Conservation (phyloP, 441 rosid species). For the Croton laevigatus region DNA sequence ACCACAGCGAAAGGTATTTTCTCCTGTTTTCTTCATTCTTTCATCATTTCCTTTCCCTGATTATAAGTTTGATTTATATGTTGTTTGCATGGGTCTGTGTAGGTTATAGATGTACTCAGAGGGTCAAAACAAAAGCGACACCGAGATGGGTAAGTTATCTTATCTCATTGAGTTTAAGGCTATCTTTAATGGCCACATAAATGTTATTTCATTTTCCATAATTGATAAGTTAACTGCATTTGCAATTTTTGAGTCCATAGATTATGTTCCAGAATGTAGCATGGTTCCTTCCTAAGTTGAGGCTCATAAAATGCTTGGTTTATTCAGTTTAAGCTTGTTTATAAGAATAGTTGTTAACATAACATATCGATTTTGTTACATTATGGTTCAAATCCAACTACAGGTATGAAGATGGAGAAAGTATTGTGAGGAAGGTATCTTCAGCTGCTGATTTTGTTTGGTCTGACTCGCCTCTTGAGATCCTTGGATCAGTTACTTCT, state of each 20-base stretch:
- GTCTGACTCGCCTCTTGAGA: conserved; percentile 80
- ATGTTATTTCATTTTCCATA: too few species aligned
- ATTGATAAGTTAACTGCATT: background rate
- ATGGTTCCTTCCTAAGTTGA: background rate
- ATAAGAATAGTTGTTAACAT: conserved; percentile 9
- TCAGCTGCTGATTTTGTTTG: conserved; percentile 78
- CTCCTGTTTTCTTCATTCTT: background rate
- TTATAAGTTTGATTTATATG: background rate
- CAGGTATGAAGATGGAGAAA: conserved; percentile 80
- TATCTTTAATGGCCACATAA: background rate
- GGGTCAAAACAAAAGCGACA: conserved; percentile 68
- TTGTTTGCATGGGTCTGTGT: conserved; percentile 18
- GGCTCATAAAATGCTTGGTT: background rate
- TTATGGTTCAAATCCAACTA: conserved; percentile 9
- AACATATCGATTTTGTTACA: background rate
- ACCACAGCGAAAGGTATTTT: conserved; percentile 51
- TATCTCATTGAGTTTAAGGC: background rate
- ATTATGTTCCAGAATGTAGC: background rate
- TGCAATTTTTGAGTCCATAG: background rate
- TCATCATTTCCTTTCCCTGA: background rate
- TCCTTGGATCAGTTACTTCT: conserved; percentile 81
- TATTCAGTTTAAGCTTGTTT: background rate
- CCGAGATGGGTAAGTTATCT: conserved; percentile 68
- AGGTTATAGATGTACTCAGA: conserved; percentile 83
- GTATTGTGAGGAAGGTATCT: conserved; percentile 60